Evolutionary conservation across 345 rosid genomes (phyloP).

Genomic region (Linum trigynum): DNA sequence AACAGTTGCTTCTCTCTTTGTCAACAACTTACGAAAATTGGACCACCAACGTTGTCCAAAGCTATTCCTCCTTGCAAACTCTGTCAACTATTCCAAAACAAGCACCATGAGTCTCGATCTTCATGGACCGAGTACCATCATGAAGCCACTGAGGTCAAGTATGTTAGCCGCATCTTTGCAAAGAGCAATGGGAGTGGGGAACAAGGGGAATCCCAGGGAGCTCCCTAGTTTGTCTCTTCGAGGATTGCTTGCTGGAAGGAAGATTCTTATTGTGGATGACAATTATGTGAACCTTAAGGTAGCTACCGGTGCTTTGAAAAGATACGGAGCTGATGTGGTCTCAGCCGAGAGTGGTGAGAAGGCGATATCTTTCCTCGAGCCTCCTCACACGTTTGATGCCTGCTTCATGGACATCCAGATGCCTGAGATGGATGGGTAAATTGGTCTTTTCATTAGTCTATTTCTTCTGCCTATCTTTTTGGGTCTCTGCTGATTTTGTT

Average conservation of each 20-base stretch:
- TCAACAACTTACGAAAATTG: slow-evolving; percentile 26
- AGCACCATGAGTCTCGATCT: slow-evolving; percentile 18
- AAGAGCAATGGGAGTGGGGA: slow-evolving; percentile 60
- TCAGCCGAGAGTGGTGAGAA: slow-evolving; percentile 54
- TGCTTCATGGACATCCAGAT: slow-evolving; percentile 99
- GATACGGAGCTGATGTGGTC: slow-evolving; percentile 88
- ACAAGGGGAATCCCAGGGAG: slow-evolving; percentile 52
- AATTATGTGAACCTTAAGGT: slow-evolving; percentile 79
- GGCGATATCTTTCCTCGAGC: slow-evolving; percentile 52
- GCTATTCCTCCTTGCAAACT: slow-evolving; percentile 54
- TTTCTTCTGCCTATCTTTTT: neutral
- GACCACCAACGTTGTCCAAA: slow-evolving; percentile 32
- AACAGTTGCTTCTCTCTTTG: slow-evolving; percentile 31
- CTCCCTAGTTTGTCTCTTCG: slow-evolving; percentile 41
- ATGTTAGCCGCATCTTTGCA: slow-evolving; percentile 77
- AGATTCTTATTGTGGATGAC: slow-evolving; percentile 78
- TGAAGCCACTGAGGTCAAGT: slow-evolving; percentile 81
- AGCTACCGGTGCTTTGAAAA: slow-evolving; percentile 85
- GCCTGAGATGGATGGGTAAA: slow-evolving; percentile 99
- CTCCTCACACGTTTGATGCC: slow-evolving; percentile 81
- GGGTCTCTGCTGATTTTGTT: slow-evolving; percentile 4
- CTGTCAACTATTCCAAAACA: slow-evolving; percentile 29
- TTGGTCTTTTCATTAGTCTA: neutral
- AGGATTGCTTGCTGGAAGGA: slow-evolving; percentile 67
- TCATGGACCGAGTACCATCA: slow-evolving; percentile 37